Base-by-base conservation (phyloP, 2,329 filamentous ascomycete genomes). In the Gnomoniopsis smithogilvyi region DNA sequence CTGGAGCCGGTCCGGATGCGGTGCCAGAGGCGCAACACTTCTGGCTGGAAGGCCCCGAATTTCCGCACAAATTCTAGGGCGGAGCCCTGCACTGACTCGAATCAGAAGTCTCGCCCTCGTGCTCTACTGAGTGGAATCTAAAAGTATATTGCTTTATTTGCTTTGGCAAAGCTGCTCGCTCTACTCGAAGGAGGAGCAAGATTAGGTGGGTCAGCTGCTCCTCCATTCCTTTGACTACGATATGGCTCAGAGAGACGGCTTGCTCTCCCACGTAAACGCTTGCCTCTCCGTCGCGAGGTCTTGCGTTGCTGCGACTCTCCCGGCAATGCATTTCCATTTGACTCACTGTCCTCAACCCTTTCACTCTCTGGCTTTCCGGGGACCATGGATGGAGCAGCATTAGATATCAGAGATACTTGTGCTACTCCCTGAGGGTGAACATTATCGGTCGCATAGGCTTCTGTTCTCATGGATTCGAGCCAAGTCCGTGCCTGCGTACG, bases 101-200 rank as follows among this genome's bases (percentile, higher is more conserved):
- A 4, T 43, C 4, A 4, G 15, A 12, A 19, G 38, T 19, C 38
- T 19, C 15, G 41, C 58, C n/a, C 4, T 30, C 26, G 26, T 30
- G 4, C 26, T 30, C 8, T 30, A 8, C 26, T 30, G 26, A 8
- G 26, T 30, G 26, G 26, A 4, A 4, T 30, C 26, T 30, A 61
- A 34, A 61, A 61, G 24, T 61, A 61, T 15, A 61, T 12, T 1
- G n/a, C 52, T 46, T 30, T 30, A 45, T 61, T 59, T 10, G 49
- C 59, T 3, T 24, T 52, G 17, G 56, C 56, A 30, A 61, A 46
- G 22, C 15, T 43, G 8, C 17, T 49, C 45, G 59, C 59, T 51
- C 47, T 61, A 19, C 43, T 59, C 10, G 14, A 14, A 6, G 21
- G 7, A 10, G 41, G 12, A 10, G 51, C 2, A 21, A 22, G 17